Evolutionary conservation across 768 basidiomycete genomes (phyloP).

Genomic region (Amanita jacksonii): DNA sequence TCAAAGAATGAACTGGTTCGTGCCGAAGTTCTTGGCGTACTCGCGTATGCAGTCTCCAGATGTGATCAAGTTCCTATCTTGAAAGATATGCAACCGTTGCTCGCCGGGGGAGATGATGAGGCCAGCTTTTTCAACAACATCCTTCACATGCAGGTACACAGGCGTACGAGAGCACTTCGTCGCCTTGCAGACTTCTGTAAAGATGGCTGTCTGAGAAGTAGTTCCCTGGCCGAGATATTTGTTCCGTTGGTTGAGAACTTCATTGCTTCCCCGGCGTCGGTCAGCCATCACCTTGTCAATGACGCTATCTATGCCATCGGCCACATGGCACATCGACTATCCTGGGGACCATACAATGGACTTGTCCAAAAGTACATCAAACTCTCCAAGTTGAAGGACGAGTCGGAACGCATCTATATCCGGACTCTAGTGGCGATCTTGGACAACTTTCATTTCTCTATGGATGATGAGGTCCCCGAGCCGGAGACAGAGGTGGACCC

Average conservation of each 20-base stretch:
- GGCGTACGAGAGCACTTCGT: conserved; percentile 77
- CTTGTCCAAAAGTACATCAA: conserved; percentile 78
- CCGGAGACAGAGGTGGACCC: conserved; percentile 13
- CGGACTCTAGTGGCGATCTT: conserved; percentile 76
- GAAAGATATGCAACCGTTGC: conserved; percentile 71
- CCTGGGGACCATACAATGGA: conserved; percentile 78
- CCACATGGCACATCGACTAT: conserved; percentile 61
- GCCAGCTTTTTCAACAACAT: conserved; percentile 97
- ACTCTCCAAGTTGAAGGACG: conserved; percentile 54
- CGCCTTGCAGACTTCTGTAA: conserved; percentile 74
- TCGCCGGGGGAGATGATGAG: conserved; percentile 86
- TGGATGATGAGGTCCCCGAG: conserved; percentile 41
- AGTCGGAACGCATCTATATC: conserved; percentile 72
- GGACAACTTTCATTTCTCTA: conserved; percentile 86
- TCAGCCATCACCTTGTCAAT: conserved; percentile 83
- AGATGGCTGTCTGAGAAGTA: conserved; percentile 54
- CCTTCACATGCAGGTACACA: conserved; percentile 86
- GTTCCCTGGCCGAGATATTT: conserved; percentile 71
- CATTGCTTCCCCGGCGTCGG: conserved; percentile 46
- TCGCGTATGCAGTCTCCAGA: conserved; percentile 63
- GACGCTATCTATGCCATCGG: conserved; percentile 82
- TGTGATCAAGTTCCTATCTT: conserved; percentile 51
- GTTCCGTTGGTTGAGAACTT: conserved; percentile 83
- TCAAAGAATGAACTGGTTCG: conserved; percentile 84
- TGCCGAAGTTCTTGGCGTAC: conserved; percentile 68